Evolutionary conservation across 306 rosid species (phyloP).

Genomic region (Vigna mungo): DNA sequence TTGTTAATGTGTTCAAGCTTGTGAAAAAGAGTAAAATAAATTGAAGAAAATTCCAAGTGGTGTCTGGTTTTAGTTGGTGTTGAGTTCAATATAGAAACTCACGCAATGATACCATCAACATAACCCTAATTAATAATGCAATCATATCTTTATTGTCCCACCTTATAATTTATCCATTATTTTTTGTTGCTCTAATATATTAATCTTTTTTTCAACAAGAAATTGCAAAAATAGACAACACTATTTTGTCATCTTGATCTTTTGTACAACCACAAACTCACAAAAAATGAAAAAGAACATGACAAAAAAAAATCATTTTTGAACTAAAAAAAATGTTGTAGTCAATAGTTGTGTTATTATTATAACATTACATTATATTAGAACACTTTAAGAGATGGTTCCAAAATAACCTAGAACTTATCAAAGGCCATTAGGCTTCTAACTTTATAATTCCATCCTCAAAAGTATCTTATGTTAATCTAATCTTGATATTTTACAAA

Average conservation of each 20-base stretch:
- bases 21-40: not conserved
- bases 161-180: not conserved
- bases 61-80: not conserved
- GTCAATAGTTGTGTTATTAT: not conserved
- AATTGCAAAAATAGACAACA: not conserved
- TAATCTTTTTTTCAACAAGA: not conserved
- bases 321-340: not conserved
- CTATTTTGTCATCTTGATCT: not conserved
- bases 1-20: not conserved
- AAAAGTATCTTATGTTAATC: too few species aligned
- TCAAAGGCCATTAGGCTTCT: not conserved
- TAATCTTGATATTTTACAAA: too few species aligned
- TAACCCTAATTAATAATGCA: slow-evolving; percentile 2
- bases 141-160: not conserved
- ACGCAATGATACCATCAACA: slow-evolving; percentile 34
- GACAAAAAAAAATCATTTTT: not conserved
- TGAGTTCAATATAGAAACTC: slow-evolving; percentile 21
- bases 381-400: not conserved
- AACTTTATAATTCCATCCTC: too few species aligned
- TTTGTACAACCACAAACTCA: not conserved
- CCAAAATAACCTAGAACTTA: slow-evolving; percentile 15
- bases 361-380: not conserved
- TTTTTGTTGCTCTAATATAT: not conserved
- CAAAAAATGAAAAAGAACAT: not conserved
- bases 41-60: not conserved